Percentiles rank a stretch among this genome's conserved stretches.
These are phyloP conservation scores for Fraxinus velutina DNA, from an alignment of 305 asterid species.

Conservation along the genomic window DNA sequence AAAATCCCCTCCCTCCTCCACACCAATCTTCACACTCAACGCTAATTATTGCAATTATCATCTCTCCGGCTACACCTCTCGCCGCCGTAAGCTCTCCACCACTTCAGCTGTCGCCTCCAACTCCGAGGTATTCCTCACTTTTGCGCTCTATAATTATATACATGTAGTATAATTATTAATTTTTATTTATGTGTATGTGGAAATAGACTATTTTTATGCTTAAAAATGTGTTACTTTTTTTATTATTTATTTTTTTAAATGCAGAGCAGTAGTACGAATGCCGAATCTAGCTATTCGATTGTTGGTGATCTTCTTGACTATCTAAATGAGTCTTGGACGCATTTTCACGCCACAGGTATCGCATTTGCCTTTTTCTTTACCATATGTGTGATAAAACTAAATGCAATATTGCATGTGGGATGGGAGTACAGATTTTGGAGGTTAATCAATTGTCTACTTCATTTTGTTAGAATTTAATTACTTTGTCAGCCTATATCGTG, in stretches of 20 bases:
- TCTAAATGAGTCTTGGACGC: conserved; percentile 98
- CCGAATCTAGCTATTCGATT: conserved; percentile 56
- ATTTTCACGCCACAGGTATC: conserved; percentile 82
- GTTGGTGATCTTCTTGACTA: conserved; percentile 81
- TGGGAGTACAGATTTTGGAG: not conserved
- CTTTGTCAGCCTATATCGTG: not conserved
- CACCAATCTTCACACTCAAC: conserved; percentile 24
- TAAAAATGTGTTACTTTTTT: not conserved
- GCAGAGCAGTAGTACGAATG: conserved; percentile 43
- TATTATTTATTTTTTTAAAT: not conserved
- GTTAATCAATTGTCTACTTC: not conserved
- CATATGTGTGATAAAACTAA: not conserved
- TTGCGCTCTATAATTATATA: conserved; percentile 9
- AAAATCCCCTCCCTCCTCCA: conserved; percentile 29
- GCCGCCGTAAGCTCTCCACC: conserved; percentile 42
- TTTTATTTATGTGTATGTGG: not conserved
- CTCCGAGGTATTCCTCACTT: conserved; percentile 36
- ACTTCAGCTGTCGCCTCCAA: conserved; percentile 40
- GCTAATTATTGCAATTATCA: conserved; percentile 15
- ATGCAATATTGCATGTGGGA: not conserved
- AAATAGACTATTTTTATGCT: not conserved
- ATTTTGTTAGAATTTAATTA: not conserved
- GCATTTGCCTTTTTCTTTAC: not conserved
- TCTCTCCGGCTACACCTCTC: conserved; percentile 24
- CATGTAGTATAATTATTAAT: not conserved